These are phyloP conservation scores for Nakazawaea holstii DNA, from an alignment of 805 yeast genomes.

Conservation along the genomic window DNA sequence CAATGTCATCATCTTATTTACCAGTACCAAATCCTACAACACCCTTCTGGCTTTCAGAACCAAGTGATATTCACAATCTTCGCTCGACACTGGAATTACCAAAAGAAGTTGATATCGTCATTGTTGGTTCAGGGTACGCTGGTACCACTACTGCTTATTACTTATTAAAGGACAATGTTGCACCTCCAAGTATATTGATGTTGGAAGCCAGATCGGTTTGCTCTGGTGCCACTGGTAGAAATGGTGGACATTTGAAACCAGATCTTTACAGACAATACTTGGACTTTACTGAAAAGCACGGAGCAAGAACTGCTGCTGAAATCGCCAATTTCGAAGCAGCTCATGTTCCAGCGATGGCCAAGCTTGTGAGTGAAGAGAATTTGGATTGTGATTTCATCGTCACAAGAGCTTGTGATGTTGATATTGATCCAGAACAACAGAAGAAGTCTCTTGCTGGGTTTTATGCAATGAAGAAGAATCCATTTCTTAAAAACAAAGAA, in stretches of 20 bases:
- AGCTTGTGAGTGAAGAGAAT: conserved; percentile 21
- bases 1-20: conserved; percentile 7
- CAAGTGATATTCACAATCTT: conserved; percentile 14
- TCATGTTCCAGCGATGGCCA: conserved; percentile 24
- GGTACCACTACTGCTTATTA: conserved; percentile 37
- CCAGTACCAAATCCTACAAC: conserved; percentile 17
- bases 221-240: conserved; percentile 38
- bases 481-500: conserved; percentile 23
- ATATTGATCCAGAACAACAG: conserved; percentile 14
- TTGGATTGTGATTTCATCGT: conserved; percentile 27
- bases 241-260: conserved; percentile 42
- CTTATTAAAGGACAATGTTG: conserved; percentile 19
- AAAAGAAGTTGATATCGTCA: conserved; percentile 29
- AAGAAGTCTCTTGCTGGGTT: conserved; percentile 15
- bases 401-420: conserved; percentile 25
- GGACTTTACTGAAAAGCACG: conserved; percentile 9
- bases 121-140: conserved; percentile 42
- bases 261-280: conserved; percentile 14
- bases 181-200: conserved; percentile 17
- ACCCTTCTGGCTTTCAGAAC: conserved; percentile 20
- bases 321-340: conserved; percentile 29
- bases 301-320: conserved; percentile 23
- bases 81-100: conserved; percentile 28
- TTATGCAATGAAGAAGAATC: conserved; percentile 20
- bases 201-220: conserved; percentile 37